Evolutionary conservation across 306 rosid genomes (phyloP).

Genomic region (Citrullus mucosospermus): DNA sequence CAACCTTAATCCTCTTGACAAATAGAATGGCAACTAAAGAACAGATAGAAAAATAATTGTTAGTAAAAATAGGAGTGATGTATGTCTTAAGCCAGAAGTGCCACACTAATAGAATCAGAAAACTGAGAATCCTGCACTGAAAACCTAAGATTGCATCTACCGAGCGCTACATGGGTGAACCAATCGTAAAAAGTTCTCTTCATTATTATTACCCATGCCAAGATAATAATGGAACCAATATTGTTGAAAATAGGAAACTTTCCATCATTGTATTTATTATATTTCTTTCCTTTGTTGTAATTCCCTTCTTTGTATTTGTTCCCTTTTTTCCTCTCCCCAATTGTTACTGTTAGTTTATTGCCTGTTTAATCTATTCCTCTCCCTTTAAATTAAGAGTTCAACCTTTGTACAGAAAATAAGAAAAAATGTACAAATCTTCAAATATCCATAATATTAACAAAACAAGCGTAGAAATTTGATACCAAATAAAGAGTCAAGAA

Average conservation of each 20-base stretch:
- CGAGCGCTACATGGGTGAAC: background rate
- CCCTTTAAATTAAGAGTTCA: no score
- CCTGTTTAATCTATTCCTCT: no score
- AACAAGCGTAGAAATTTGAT: background rate
- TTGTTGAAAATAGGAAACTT: no score
- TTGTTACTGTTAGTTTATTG: no score
- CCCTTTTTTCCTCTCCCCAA: no score
- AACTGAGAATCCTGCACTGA: background rate
- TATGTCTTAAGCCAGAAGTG: background rate
- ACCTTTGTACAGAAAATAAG: no score
- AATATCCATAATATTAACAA: background rate
- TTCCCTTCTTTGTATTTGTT: no score
- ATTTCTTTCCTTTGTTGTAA: no score
- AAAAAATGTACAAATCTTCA: no score
- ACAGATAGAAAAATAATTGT: background rate
- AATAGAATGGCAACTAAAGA: background rate
- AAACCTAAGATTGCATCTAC: background rate
- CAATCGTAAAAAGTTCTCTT: background rate
- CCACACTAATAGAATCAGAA: background rate
- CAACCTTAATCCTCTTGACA: background rate
- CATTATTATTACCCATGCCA: background rate
- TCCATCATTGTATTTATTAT: no score
- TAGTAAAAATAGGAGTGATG: background rate
- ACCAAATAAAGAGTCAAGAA: background rate
- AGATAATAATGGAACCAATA: background rate